Base-by-base conservation (phyloP, 2,329 filamentous ascomycete genomes). In the Cladophialophora immunda region DNA sequence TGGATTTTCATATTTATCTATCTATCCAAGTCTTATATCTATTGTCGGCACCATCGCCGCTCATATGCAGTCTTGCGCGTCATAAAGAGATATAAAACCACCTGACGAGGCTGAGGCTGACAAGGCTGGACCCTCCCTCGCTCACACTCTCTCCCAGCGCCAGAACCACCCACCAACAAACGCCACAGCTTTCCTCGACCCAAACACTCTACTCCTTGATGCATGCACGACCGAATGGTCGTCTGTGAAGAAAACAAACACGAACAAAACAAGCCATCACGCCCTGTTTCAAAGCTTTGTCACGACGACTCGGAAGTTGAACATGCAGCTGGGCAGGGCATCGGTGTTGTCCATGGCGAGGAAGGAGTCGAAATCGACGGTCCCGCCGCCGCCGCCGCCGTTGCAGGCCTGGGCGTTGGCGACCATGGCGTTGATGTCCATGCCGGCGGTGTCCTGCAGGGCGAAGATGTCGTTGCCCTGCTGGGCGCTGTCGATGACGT, bases 391-490 rank as follows among this genome's bases (percentile, higher is more conserved):
- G 7, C 29, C 8, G 29, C 62, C 62, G 30, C 55, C 22, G 19
- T 65, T 60, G 47, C 62, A 65, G n/a, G 34, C 55, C 38, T 54
- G 27, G 8, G 62, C 55, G 30, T 65, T 65, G 1, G 17, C 34
- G 34, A 65, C 45, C 41, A 59, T 53, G 30, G 5, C 56, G 15
- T n/a, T n/a, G n/a, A 65, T 65, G 32, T 55, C 62, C 45, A 65
- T n/a, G 27, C 62, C 56, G 1, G 55, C 62, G 19, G 54, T 36
- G 25, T 58, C 62, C 45, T 60, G 55, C 30, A 65, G 47, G 11
- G 62, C 62, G 34, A 65, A 65, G 56, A 65, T 65, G 41, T 65
- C 55, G 47, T 65, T 65, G 5, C 62, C 62, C 58, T 56, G 57
- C 22, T n/a, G 25, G 8, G 57, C 50, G 22, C 25, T 41, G 22